Conservation (phyloP, 2,329 filamentous ascomycete genomes). For the Monosporascus sp. region DNA sequence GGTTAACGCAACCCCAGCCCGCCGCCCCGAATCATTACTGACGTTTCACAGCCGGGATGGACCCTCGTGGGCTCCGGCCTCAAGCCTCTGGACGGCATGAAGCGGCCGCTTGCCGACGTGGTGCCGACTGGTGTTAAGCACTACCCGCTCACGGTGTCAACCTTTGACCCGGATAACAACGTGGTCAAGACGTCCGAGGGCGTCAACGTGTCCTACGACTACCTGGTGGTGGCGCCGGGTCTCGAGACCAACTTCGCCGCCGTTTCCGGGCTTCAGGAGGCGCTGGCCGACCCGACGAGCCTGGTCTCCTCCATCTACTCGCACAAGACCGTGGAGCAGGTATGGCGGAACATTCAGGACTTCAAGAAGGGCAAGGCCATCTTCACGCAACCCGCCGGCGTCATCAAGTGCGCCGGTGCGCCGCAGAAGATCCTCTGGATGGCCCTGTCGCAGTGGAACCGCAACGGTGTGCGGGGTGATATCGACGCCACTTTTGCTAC, state of each 20-base stretch:
- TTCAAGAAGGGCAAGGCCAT: conserved; percentile 30
- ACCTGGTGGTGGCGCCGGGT: conserved; percentile 31
- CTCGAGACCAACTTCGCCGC: conserved; percentile 30
- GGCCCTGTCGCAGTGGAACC: conserved; percentile 32
- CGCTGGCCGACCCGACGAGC: conserved; percentile 26
- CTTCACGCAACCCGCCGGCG: conserved; percentile 32
- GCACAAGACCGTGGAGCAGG: conserved; percentile 28
- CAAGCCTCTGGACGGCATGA: conserved; percentile 21
- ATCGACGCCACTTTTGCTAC: conserved; percentile 31
- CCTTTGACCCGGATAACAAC: conserved; percentile 31
- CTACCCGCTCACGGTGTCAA: conserved; percentile 27
- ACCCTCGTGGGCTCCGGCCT: conserved; percentile 32
- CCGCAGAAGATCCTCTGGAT: conserved; percentile 36
- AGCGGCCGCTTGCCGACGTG: conserved; percentile 22
- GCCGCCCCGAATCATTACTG: conserved; percentile 1
- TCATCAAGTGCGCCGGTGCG: conserved; percentile 34
- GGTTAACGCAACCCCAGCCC: conserved; percentile 6
- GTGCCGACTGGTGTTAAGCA: conserved; percentile 29
- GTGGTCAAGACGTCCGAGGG: conserved; percentile 28
- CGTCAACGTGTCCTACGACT: conserved; percentile 30
- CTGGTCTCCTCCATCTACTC: conserved; percentile 33
- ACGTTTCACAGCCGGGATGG: conserved; percentile 27
- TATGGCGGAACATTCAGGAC: conserved; percentile 29
- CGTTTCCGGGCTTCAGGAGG: conserved; percentile 28
- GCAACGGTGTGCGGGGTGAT: conserved; percentile 25